Evolutionary conservation across 2,329 filamentous ascomycete genomes (phyloP).

Genomic region (Ophiostoma himal-ulmi): DNA sequence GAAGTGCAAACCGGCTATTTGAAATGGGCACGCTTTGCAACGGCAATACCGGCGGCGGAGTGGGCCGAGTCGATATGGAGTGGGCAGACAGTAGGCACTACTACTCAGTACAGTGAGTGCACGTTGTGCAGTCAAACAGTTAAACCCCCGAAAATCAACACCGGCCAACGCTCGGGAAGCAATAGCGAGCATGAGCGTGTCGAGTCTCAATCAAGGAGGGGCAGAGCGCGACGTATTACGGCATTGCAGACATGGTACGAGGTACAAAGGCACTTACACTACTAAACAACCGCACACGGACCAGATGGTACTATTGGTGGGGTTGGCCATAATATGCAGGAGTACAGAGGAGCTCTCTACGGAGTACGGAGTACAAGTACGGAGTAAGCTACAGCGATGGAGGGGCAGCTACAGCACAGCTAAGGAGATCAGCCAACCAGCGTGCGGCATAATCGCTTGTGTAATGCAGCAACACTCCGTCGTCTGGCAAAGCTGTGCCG

Average conservation of each 20-base stretch:
- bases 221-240: background rate
- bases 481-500: background rate
- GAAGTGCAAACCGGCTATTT: background rate
- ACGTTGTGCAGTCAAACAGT: background rate
- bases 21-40: slow-evolving; percentile 13
- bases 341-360: background rate
- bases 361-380: background rate
- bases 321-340: background rate
- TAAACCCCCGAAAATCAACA: background rate
- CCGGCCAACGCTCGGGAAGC: slow-evolving; percentile 4
- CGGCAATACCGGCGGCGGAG: slow-evolving; percentile 20
- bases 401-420: slow-evolving; percentile 1
- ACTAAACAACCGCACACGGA: too few species aligned
- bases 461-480: background rate
- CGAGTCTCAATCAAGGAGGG: background rate
- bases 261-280: background rate
- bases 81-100: background rate
- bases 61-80: slow-evolving; percentile 9
- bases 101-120: too few species aligned
- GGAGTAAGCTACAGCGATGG: background rate
- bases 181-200: background rate
- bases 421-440: slow-evolving; percentile 13
- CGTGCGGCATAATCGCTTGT: slow-evolving; percentile 14
- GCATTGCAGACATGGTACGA: background rate
- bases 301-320: slow-evolving; percentile 1